These are phyloP conservation scores for Aspergillus latus DNA, from an alignment of 2,329 filamentous ascomycete genomes.

Conservation along the genomic window DNA sequence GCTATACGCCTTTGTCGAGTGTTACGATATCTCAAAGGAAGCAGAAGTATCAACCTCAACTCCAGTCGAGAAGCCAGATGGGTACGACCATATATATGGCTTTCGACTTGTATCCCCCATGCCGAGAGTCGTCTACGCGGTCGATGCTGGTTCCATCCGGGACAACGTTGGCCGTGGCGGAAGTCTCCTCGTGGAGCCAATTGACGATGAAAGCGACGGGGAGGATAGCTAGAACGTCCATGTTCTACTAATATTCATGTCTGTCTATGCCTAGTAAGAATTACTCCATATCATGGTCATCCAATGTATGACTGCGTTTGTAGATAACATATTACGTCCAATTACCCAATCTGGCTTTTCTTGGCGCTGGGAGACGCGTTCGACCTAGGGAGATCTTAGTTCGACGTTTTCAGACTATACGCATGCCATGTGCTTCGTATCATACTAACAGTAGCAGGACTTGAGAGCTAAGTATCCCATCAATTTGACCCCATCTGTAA, in stretches of 20 bases:
- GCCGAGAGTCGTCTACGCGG: slow-evolving; percentile 76
- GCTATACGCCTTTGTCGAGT: slow-evolving; percentile 94
- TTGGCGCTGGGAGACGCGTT: no score
- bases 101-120: slow-evolving; percentile 84
- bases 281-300: no score
- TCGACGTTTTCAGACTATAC: no score
- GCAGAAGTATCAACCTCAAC: slow-evolving; percentile 30
- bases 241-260: neutral
- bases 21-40: slow-evolving; percentile 65
- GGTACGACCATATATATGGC: slow-evolving; percentile 76
- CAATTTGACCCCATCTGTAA: no score
- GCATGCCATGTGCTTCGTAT: no score
- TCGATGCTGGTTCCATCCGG: slow-evolving; percentile 65
- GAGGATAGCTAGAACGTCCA: slow-evolving; percentile 32
- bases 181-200: slow-evolving; percentile 83
- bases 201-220: slow-evolving; percentile 56
- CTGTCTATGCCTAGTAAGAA: neutral
- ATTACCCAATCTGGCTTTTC: no score
- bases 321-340: no score
- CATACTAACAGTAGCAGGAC: no score
- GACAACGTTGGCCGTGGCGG: slow-evolving; percentile 77
- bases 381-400: no score
- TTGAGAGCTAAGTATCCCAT: no score
- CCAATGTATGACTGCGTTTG: no score
- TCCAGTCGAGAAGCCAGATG: slow-evolving; percentile 56